Evolutionary conservation across 1,139 yeast species (phyloP), one percentile per base, ranked within the genome.

Genomic region (Taphrina deformans): DNA sequence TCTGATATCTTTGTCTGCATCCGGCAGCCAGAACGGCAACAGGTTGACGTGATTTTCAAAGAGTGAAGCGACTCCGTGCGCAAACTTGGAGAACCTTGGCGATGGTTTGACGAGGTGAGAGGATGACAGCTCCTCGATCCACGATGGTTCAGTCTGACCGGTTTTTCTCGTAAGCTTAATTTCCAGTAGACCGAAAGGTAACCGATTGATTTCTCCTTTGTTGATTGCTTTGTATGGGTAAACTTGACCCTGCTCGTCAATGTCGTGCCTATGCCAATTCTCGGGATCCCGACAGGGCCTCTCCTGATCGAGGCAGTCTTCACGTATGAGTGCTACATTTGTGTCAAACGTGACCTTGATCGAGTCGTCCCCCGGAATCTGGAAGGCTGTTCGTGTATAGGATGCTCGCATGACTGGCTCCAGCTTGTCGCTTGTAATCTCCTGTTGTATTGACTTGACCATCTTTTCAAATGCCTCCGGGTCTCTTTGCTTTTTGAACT

Each of bases 361-460:
- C 72, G 91, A 84, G 74, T 91, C 96, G 75, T 93, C 98, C 68
- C 98, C 98, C 1, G 99, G 99, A 71, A 93, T 92, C 79, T 93
- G 97, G 80, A 93, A 93, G 1, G 98, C 98, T 16, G 97, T 89
- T 76, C 99, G 84, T 53, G 90, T 89, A 77, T 89, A 91, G 53
- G 87, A 83, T 3, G 97, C 84, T 78, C 99, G 85, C 74, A 93
- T 78, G 48, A 89, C 85, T 16, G 99, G 99, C 76, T 89, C 88
- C 69, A 93, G 80, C 67, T 85, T 81, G 71, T 85, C 81, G 65
- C 85, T 85, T 53, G 78, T 75, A 68, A 93, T 86, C 73, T 87
- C 89, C 10, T 79, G 75, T 72, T 86, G 86, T 64, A 91, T 78
- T 65, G 83, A 83, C 53, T 81, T 79, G 67, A 87, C 85, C 67